phyloP scores from a whole-genome alignment of 1,139 yeast genomes.

The Suhomyces kunorum region DNA sequence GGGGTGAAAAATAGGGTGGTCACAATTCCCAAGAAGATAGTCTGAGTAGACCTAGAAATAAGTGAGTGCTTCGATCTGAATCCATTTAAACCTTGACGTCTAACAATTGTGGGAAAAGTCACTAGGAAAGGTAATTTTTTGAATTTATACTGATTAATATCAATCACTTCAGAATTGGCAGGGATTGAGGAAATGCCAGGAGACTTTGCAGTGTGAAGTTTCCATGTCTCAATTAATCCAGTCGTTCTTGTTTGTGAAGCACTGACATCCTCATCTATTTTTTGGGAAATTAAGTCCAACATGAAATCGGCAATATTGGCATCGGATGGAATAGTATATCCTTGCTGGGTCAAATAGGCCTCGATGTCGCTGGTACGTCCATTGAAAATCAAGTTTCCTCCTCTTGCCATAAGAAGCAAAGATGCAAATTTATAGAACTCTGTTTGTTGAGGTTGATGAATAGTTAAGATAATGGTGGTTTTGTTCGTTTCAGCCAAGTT shows the following conservation, averaged over 20 bases:
- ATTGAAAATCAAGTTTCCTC: constrained; percentile 25
- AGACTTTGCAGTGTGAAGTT: neutral
- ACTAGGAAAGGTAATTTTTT: constrained; percentile 23
- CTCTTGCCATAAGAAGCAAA: constrained; percentile 25
- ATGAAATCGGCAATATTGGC: constrained; percentile 23
- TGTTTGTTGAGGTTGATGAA: constrained; percentile 28
- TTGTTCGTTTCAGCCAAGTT: constrained; percentile 19
- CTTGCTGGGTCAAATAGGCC: constrained; percentile 16
- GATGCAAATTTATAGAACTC: constrained; percentile 24
- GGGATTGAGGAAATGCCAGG: neutral
- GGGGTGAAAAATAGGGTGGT: constrained; percentile 28
- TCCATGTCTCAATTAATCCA: constrained; percentile 19
- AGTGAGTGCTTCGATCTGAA: constrained; percentile 23
- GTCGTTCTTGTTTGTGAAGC: constrained; percentile 15
- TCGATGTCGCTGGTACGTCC: constrained; percentile 18
- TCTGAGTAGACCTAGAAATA: constrained; percentile 23
- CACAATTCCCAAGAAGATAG: constrained; percentile 21
- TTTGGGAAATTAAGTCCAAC: constrained; percentile 21
- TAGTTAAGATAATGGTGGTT: constrained; percentile 27
- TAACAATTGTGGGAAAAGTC: constrained; percentile 19
- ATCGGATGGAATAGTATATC: constrained; percentile 17
- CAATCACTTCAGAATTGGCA: neutral
- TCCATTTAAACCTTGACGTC: constrained; percentile 21
- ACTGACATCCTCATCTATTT: constrained; percentile 16
- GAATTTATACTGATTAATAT: constrained; percentile 18